Evolutionary conservation across 805 yeast genomes (phyloP).

Genomic region (Metschnikowia baotianmanensis): DNA sequence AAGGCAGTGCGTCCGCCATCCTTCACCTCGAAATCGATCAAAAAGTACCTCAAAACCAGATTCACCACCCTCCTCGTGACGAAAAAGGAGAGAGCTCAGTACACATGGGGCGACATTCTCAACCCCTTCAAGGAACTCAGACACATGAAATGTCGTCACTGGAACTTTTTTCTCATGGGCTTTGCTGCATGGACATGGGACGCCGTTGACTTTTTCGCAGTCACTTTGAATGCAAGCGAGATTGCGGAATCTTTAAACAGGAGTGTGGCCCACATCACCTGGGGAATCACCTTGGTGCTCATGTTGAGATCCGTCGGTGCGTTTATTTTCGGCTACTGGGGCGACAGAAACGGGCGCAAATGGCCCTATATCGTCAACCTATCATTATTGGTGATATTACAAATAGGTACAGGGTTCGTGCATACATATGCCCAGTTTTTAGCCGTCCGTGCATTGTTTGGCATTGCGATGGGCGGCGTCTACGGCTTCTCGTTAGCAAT

Average conservation of each 20-base stretch:
- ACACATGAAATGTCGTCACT: constrained; percentile 29
- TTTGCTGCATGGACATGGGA: constrained; percentile 64
- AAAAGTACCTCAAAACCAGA: constrained; percentile 43
- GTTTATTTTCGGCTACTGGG: constrained; percentile 54
- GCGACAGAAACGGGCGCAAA: constrained; percentile 62
- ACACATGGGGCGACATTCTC: constrained; percentile 39
- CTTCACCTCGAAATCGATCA: constrained; percentile 29
- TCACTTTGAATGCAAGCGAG: constrained; percentile 48
- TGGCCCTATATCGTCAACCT: constrained; percentile 53
- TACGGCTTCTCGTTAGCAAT: constrained; percentile 66
- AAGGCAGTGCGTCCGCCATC: constrained; percentile 26
- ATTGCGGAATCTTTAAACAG: constrained; percentile 47
- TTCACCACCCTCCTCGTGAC: constrained; percentile 49
- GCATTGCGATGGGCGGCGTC: constrained; percentile 70
- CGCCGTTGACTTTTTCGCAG: constrained; percentile 61
- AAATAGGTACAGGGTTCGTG: constrained; percentile 64
- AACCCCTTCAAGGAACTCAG: constrained; percentile 50
- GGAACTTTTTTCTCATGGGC: constrained; percentile 55
- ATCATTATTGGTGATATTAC: constrained; percentile 46
- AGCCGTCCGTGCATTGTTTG: constrained; percentile 62
- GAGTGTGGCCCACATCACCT: constrained; percentile 51
- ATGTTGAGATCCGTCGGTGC: constrained; percentile 72
- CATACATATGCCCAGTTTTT: constrained; percentile 54
- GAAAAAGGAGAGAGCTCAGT: constrained; percentile 36
- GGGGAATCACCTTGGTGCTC: constrained; percentile 70